Base-by-base conservation (phyloP, 2,329 filamentous ascomycete species). In the Penicillium expansum region DNA sequence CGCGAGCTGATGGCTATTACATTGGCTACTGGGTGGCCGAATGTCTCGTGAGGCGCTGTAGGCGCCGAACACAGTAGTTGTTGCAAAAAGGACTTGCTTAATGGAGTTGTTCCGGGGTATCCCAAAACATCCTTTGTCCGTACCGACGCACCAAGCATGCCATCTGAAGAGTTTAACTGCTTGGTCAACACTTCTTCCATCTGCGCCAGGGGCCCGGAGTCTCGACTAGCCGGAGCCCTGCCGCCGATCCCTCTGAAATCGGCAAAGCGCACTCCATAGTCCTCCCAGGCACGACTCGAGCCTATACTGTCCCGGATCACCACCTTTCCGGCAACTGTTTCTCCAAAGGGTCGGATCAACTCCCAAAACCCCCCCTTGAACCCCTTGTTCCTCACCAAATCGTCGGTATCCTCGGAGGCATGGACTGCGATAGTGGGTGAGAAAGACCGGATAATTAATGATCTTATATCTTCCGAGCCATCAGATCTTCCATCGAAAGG, bases 1-100 rank as follows among this genome's bases (percentile, higher is more conserved):
- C 89, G 85, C 10, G 94, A 97, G 72, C 92, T 97, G 68, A 97
- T 96, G 27, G 92, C 92, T 71, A 97, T 93, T 39, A 99, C 86
- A 68, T 92, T 93, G 6, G 93, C 92, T 22, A 97, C 93, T 0
- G 95, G 94, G 71, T 99, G 94, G 5, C 89, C 85, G 74, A 97
- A 96, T 0, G 94, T 94, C 76, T 99, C 94, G 67, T 97, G 92
- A 0, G 92, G 86, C 4, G 88, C 85, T 43, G 95, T 77, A 1
- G 90, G 85, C 39, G 93, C 79, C 14, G 89, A 88, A 0, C 92
- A 96, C 9, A 99, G 78, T 38, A 99, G 74, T 49, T 92, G 86
- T 30, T 91, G 86, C 45, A 99, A 76, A 71, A 96, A 97, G 8
- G 96, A 77, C 35, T 88, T 85, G 74, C 96, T 96, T 71, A 96